These are phyloP conservation scores for Diacronema lutheri DNA, from an alignment of 78 protist species.

Conservation along the genomic window DNA sequence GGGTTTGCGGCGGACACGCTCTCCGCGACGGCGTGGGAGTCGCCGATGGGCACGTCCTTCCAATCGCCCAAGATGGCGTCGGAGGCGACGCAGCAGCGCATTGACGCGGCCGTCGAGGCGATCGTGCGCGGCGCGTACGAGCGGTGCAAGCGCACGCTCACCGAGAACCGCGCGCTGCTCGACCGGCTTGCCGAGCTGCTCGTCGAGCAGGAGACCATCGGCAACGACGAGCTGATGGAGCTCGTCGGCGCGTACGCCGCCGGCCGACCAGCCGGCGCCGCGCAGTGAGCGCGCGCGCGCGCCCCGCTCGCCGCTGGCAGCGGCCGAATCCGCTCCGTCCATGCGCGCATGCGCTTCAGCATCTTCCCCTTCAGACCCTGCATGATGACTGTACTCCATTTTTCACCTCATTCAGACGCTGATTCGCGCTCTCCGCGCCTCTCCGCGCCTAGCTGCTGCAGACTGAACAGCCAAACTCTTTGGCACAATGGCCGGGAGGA, in stretches of 20 bases:
- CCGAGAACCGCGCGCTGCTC: slow-evolving; percentile 29
- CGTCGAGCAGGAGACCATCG: slow-evolving; percentile 45
- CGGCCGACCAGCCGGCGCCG: too few relatives aligned
- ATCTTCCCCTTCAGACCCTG: too few relatives aligned
- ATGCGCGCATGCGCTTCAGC: too few relatives aligned
- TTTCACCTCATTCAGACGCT: too few relatives aligned
- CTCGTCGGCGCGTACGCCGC: not conserved
- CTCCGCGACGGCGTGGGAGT: slow-evolving; percentile 13
- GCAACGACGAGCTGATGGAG: slow-evolving; percentile 22
- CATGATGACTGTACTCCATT: too few relatives aligned
- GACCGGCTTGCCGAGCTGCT: slow-evolving; percentile 32
- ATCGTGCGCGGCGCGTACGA: slow-evolving; percentile 19
- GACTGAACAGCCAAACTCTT: too few relatives aligned
- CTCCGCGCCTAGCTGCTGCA: too few relatives aligned
- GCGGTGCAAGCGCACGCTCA: slow-evolving; percentile 18
- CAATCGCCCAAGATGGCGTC: slow-evolving; percentile 23
- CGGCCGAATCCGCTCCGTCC: too few relatives aligned
- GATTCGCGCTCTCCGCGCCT: too few relatives aligned
- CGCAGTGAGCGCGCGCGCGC: too few relatives aligned
- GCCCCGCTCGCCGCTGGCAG: too few relatives aligned
- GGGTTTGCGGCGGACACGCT: slow-evolving; percentile 32
- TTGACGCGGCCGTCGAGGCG: slow-evolving; percentile 30
- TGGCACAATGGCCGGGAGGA: too few relatives aligned
- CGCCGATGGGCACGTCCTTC: slow-evolving; percentile 13
- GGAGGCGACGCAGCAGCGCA: not conserved